Base-by-base conservation (phyloP, 2,329 filamentous ascomycete genomes). In the Akanthomyces uredinophilus region DNA sequence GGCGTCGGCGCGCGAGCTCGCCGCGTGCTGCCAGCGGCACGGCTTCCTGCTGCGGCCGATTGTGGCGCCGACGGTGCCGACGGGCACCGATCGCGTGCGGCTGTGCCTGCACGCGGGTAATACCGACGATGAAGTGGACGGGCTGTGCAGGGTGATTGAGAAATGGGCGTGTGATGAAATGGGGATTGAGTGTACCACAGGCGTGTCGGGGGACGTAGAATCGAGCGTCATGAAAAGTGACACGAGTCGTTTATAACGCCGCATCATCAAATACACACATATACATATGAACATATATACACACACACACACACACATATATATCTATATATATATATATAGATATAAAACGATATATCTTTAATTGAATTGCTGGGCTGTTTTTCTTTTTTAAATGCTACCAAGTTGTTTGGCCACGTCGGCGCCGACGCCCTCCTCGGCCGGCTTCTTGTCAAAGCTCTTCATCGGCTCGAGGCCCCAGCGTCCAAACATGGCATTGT, bases 401-500 rank as follows among this genome's bases (percentile, higher is more conserved):
- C 51, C 60, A 2, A 63, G 39, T 20, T 63, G 53, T 49, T 61
- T 59, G 16, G 54, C 59, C 20, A 61, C 60, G 8, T 64, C 51
- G 18, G 60, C 60, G 37, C 49, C 11, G 39, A 60, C 39, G 11
- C 60, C 60, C 54, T 62, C 59, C 63, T 60, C 60, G 22, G 47
- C 50, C 6, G 62, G 53, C 3, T 73, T 70, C 69, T 75, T 78
- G 63, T 75, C 66, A 61, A 79, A 80, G 70, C 76, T 81, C 74
- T 79, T 78, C 91, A 96, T 96, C 1, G 92, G 90, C 70, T 85
- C 81, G 63, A 95, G 77, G 0, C 92, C 92, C 89, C 91, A 96
- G 57, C 86, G 83, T 2, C 87, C 84, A 77, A 96, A 96, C 86
- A 96, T 91, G 47, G 79, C 86, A 65, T 85, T 87, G 70, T 96